Percentiles rank a stretch among this genome's conserved stretches.
These are phyloP conservation scores for Penicillium crystallinum DNA, from an alignment of 495 filamentous ascomycete species.

Conservation along the genomic window DNA sequence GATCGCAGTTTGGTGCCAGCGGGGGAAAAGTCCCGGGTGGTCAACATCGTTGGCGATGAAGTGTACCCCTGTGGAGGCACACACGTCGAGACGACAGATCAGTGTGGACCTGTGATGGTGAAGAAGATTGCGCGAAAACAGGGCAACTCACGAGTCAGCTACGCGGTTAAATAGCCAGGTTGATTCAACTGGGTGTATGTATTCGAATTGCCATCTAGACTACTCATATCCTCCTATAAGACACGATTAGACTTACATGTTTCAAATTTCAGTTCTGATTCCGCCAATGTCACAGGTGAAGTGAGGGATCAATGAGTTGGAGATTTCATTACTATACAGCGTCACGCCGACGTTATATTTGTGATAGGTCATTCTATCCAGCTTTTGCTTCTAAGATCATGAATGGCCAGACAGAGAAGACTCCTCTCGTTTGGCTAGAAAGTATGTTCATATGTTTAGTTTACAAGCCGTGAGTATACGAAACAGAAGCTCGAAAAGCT, in stretches of 20 bases:
- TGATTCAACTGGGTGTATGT: background rate
- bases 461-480: background rate
- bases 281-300: too few relatives aligned
- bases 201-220: background rate
- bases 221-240: too few relatives aligned
- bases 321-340: too few relatives aligned
- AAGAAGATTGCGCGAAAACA: conserved; percentile 56
- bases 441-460: too few relatives aligned
- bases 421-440: too few relatives aligned
- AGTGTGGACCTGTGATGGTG: conserved; percentile 50
- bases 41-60: conserved; percentile 54
- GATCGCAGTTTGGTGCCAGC: conserved; percentile 39
- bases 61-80: conserved; percentile 63
- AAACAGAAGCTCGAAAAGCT: background rate
- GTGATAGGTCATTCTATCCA: too few relatives aligned
- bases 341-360: too few relatives aligned
- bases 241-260: too few relatives aligned
- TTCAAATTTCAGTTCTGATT: too few relatives aligned
- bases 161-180: conserved; percentile 30
- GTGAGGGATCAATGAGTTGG: too few relatives aligned
- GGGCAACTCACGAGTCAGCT: conserved; percentile 52
- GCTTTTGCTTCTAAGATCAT: too few relatives aligned
- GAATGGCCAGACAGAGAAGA: too few relatives aligned
- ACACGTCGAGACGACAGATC: conserved; percentile 51
- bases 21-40: conserved; percentile 47